A percentile compares a stretch with the other conserved stretches of the same genome.
phyloP scores from a whole-genome alignment of 2,329 filamentous ascomycete species.

The Calonectria henricotiae region DNA sequence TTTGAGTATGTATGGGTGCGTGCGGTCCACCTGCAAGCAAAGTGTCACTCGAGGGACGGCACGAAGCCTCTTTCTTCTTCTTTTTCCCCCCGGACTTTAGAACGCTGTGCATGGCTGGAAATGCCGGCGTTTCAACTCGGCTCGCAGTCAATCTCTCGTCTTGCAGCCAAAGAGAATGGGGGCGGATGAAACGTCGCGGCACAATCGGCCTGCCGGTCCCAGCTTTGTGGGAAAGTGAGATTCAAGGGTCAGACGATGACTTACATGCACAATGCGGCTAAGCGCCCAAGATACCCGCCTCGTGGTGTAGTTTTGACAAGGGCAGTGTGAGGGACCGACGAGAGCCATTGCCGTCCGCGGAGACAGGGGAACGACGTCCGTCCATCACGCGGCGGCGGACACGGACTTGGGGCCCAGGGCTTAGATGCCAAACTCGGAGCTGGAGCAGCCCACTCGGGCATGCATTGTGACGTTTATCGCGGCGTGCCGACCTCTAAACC shows the following conservation, averaged over 20 bases:
- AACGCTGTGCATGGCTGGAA: background rate
- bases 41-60: conserved; percentile 8
- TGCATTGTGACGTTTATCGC: background rate
- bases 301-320: conserved; percentile 15
- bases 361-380: background rate
- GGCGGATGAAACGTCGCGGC: background rate
- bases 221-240: background rate
- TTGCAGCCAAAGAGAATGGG: background rate
- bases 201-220: background rate
- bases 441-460: background rate
- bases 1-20: background rate
- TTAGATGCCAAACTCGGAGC: background rate
- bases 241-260: conserved; percentile 29
- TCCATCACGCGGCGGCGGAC: background rate
- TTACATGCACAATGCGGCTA: conserved; percentile 34
- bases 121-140: background rate
- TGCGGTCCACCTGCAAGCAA: background rate
- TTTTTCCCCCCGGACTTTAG: background rate
- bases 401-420: background rate
- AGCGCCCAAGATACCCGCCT: conserved; percentile 29
- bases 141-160: background rate
- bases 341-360: background rate
- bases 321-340: conserved; percentile 17
- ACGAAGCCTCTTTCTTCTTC: background rate
- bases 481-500: conserved; percentile 4